Base-by-base conservation (phyloP, 2,329 filamentous ascomycete genomes). In the Bimuria novae-zelandiae region DNA sequence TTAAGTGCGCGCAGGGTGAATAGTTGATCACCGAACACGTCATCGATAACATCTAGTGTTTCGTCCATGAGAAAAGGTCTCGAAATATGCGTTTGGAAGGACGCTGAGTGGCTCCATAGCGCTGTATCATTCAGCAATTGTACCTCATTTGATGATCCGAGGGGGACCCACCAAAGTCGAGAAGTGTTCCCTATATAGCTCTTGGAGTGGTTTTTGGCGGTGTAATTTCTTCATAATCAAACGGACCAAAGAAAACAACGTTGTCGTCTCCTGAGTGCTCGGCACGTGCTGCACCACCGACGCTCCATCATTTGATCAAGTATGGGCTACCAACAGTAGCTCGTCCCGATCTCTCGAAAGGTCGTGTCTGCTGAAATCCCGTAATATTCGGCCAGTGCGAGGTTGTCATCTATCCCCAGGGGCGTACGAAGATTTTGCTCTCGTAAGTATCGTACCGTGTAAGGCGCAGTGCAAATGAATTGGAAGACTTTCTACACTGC, bases 11-110 rank as follows among this genome's bases (percentile, higher is more conserved):
- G 3, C 6, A 14, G 5, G 14, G 36, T 14, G 5, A 10, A 14
- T 30, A 8, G 12, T 27, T 54, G 53, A 27, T 52, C 27, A 19
- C 10, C n/a, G 16, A 23, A 22, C 4, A 52, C 32, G 4, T 43
- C 17, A 5, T 3, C 17, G 5, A 55, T 23, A 6, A 55, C 17
- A 16, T 48, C 43, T 19, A 49, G 12, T 27, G 52, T 49, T n/a
- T 55, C 53, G 44, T 55, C 43, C 22, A 52, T 27, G 7, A 55
- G 45, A 48, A 49, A 4, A 55, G 21, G 30, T 55, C 53, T 19
- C 49, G 35, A 8, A 55, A 36, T 14, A 49, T 40, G 3, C 40
- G 25, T 35, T 52, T 55, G 1, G 53, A 49, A 12, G 53, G 53
- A 5, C 30, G 29, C n/a, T 27, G 49, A 10, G 47, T 36, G 8